phyloP scores from a whole-genome alignment of 2,329 filamentous ascomycete genomes.

The Claviceps lovelessii region DNA sequence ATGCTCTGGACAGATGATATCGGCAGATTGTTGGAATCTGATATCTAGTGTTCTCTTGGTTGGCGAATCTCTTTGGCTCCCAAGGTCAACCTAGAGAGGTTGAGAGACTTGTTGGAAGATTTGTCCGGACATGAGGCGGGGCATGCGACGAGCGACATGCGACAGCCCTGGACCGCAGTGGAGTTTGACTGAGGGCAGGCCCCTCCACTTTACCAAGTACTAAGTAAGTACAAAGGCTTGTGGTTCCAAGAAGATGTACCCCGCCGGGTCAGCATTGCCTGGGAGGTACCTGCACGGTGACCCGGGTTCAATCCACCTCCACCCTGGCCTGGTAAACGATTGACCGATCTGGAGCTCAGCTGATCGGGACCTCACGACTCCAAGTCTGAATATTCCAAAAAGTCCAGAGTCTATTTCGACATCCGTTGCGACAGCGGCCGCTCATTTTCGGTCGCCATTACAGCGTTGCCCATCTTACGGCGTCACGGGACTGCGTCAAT shows the following conservation, averaged over 20 bases:
- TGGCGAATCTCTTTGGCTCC: neutral
- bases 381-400: too few relatives aligned
- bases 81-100: neutral
- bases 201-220: neutral
- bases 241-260: neutral
- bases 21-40: neutral
- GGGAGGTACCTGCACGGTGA: slow-evolving; percentile 1
- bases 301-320: neutral
- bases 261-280: neutral
- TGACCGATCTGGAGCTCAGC: neutral
- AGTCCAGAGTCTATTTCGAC: neutral
- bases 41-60: neutral
- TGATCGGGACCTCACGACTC: neutral
- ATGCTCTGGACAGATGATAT: neutral
- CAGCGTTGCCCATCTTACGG: neutral
- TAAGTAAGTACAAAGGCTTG: too few relatives aligned
- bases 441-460: neutral
- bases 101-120: neutral
- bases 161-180: slow-evolving; percentile 1
- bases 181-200: neutral
- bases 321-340: neutral
- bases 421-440: neutral
- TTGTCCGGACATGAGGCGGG: slow-evolving; percentile 5
- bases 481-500: neutral
- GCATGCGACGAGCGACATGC: slow-evolving; percentile 6